Evolutionary conservation across 1,139 yeast genomes (phyloP), one percentile per base, ranked within the genome.

Genomic region (Hansenula sp.): DNA sequence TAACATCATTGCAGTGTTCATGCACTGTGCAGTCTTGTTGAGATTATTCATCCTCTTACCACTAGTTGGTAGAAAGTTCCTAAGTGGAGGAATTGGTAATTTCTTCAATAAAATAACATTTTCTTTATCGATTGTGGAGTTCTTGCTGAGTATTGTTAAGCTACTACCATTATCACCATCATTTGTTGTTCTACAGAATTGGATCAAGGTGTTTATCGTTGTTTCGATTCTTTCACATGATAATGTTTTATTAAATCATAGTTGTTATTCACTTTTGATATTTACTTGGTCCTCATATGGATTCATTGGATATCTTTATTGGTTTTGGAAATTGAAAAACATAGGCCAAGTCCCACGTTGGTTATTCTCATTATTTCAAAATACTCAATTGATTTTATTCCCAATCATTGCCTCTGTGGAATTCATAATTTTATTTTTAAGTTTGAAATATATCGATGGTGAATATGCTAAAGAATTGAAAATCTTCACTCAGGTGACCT

Each of bases 71-170:
- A 62, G 77, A 36, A 70, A 68, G 50, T 83, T 79, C 53, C 61
- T 83, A 27, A 84, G 88, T 2, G 87, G 84, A 9, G 89, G 89
- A 1, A 79, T 83, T 13, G 86, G 85, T 40, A 84, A 77, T 52
- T 80, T 79, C 63, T 77, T 79, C 52, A 76, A 75, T 35, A 53
- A 49, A 17, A 36, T 59, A 12, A 43, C 59, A 38, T 46, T 56
- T 5, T 43, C 42, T 24, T 30, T 60, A 1, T 47, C 56, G 7
- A 24, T 47, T 0, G 38, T 50, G 3, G 67, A 60, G 46, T 33
- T 64, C 0, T 11, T 46, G 29, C 61, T 38, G 51, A 63, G 66
- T 24, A 38, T 41, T 24, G 47, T 38, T 36, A 57, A 49, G 50
- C 56, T 50, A 43, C 51, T 56, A 48, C 69, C 47, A 4, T 54